Base-by-base conservation (phyloP, 208 protist genomes). In the Angomonas ambiguus region DNA sequence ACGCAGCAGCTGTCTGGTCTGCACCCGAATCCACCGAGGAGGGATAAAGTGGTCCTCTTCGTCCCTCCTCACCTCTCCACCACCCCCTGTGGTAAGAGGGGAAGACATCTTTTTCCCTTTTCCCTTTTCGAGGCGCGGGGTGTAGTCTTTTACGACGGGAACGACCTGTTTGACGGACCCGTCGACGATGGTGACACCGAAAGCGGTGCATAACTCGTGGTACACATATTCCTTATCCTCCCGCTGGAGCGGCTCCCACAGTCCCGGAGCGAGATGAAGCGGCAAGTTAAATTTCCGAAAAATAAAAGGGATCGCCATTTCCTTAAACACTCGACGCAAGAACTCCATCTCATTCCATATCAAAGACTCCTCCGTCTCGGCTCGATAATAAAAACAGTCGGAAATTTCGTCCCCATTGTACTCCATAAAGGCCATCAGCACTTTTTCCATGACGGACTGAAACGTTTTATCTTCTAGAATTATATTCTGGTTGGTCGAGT, bases 211-310 rank as follows among this genome's bases (percentile, higher is more conserved):
- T 18, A 83, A 34, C 18, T 67, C 69, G 22, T 74, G 32, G 67
- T 83, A 79, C 24, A 83, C 74, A 25, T 61, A 55, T 22, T 45
- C 20, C 28, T 72, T 71, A 56, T 83, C 73, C 31, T 76, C 73
- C 38, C 62, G 62, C 32, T 20, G 42, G 13, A 83, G 56, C 0
- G 72, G 72, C 16, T 59, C 63, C 38, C 74, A 31, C 41, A 83
- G 72, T 41, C 72, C 73, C 0, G 41, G 41, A 20, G 53, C 70
- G n/a, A 61, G 56, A 8, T 53, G 45, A 30, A 32, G 13, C 8
- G 67, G 45, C 27, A 80, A 57, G 25, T 74, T 72, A 38, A 83
- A 83, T 65, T 83, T 83, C 34, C 71, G 69, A 49, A 72, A 79
- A 28, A 77, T 71, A 51, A 63, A 75, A 1, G 78, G 78, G 13